A percentile compares a stretch with the other conserved stretches of the same genome.
Evolutionary conservation across 164 flowering plant genomes (phyloP).

Genomic region (Dillenia suffruticosa): DNA sequence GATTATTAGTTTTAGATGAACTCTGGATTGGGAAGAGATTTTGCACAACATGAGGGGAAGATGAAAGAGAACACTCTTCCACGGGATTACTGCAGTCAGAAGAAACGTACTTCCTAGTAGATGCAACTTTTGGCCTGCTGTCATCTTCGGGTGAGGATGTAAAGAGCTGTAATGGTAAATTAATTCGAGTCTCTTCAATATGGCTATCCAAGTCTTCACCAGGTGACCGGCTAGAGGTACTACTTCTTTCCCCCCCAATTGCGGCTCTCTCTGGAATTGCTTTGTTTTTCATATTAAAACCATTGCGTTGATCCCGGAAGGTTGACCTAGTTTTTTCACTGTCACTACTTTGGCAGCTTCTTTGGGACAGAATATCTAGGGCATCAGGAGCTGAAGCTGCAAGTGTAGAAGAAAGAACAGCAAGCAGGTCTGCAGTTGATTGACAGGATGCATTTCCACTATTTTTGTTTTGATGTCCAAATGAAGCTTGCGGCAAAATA

Average conservation of each 20-base stretch:
- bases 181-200: conserved; percentile 34
- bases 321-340: conserved; percentile 40
- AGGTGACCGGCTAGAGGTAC: conserved; percentile 47
- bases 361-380: conserved; percentile 38
- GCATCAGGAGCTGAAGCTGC: conserved; percentile 41
- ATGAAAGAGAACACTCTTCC: conserved; percentile 73
- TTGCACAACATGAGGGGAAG: conserved; percentile 69
- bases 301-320: conserved; percentile 27
- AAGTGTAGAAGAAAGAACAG: conserved; percentile 54
- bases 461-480: conserved; percentile 27
- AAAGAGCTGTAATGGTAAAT: conserved; percentile 64
- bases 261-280: conserved; percentile 26
- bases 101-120: conserved; percentile 65
- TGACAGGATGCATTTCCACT: conserved; percentile 36
- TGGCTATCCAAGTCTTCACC: conserved; percentile 52
- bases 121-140: conserved; percentile 49
- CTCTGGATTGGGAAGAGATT: conserved; percentile 64
- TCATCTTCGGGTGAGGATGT: conserved; percentile 66
- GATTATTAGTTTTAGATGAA: conserved; percentile 32
- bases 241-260: conserved; percentile 52
- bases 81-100: conserved; percentile 83
- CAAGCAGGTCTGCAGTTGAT: conserved; percentile 64
- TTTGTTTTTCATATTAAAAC: conserved; percentile 24
- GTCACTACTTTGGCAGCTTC: conserved; percentile 36
- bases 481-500: conserved; percentile 22